Percentiles rank a stretch among this genome's conserved stretches.
Conservation (phyloP, 2,329 filamentous ascomycete genomes). For the Fusarium proliferatum region DNA sequence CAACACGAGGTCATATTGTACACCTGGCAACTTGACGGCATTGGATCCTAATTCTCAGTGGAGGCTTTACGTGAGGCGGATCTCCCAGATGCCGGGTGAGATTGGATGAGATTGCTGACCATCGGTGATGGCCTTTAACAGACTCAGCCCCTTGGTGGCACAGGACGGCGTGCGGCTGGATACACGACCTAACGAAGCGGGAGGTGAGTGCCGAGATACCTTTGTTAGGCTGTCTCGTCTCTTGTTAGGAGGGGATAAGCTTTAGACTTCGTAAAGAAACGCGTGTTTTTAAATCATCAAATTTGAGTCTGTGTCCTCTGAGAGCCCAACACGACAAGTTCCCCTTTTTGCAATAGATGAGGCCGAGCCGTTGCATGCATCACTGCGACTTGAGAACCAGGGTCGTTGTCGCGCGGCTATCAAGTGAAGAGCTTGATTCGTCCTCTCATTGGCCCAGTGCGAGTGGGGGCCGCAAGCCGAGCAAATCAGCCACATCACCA, state of each 20-base stretch:
- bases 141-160: constrained; percentile 32
- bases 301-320: constrained; percentile 19
- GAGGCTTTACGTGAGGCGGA: constrained; percentile 27
- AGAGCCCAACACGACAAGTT: constrained; percentile 24
- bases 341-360: constrained; percentile 29
- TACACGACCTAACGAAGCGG: neutral
- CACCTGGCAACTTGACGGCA: constrained; percentile 1
- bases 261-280: constrained; percentile 6
- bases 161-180: constrained; percentile 20
- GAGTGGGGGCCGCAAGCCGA: constrained; percentile 32
- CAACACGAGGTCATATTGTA: constrained; percentile 8
- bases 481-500: constrained; percentile 44
- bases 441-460: constrained; percentile 28
- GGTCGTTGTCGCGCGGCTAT: constrained; percentile 47
- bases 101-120: constrained; percentile 39
- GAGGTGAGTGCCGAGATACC: constrained; percentile 1
- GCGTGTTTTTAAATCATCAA: constrained; percentile 20
- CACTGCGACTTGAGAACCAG: constrained; percentile 13
- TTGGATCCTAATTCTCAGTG: neutral
- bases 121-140: constrained; percentile 7
- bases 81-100: constrained; percentile 23
- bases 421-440: constrained; percentile 13
- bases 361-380: constrained; percentile 25
- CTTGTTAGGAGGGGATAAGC: neutral
- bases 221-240: neutral